Evolutionary conservation across 75 land plant genomes (phyloP).

Genomic region (Picea glauca): DNA sequence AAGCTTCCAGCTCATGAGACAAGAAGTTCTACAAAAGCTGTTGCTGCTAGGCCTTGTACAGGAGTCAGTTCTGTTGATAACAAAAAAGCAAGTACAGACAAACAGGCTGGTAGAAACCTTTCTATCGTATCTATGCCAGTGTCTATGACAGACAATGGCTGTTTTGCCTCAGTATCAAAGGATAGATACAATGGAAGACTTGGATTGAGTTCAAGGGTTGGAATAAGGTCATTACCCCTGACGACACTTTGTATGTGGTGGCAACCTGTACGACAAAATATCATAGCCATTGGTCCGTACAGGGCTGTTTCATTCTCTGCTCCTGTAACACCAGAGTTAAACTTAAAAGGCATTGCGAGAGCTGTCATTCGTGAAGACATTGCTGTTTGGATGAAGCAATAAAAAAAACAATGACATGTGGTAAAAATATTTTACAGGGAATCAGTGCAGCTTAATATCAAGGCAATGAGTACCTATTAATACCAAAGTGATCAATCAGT

Average conservation of each 20-base stretch:
- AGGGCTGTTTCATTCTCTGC: not conserved
- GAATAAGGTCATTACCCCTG: constrained; percentile 19
- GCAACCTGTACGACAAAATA: constrained; percentile 28
- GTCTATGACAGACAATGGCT: constrained; percentile 4
- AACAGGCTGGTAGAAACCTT: constrained; percentile 8
- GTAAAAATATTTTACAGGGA: no score
- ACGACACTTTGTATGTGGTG: constrained; percentile 16
- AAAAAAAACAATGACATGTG: not conserved
- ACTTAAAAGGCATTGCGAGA: constrained; percentile 3
- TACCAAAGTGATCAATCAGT: no score
- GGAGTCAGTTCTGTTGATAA: not conserved
- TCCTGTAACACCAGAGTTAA: not conserved
- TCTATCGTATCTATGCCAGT: constrained; percentile 1
- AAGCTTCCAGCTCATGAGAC: not conserved
- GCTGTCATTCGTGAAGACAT: constrained; percentile 30
- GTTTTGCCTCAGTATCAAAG: constrained; percentile 9
- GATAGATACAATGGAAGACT: constrained; percentile 3
- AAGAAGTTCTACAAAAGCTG: constrained; percentile 5
- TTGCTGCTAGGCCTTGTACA: constrained; percentile 9
- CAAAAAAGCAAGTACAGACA: constrained; percentile 9
- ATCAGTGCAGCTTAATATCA: no score
- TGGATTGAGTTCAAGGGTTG: constrained; percentile 11
- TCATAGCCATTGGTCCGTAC: constrained; percentile 8
- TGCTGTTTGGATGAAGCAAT: constrained; percentile 19
- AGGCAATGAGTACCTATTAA: no score